Evolutionary conservation across 2,329 filamentous ascomycete genomes (phyloP).

Genomic region (Beauveria medogensis): DNA sequence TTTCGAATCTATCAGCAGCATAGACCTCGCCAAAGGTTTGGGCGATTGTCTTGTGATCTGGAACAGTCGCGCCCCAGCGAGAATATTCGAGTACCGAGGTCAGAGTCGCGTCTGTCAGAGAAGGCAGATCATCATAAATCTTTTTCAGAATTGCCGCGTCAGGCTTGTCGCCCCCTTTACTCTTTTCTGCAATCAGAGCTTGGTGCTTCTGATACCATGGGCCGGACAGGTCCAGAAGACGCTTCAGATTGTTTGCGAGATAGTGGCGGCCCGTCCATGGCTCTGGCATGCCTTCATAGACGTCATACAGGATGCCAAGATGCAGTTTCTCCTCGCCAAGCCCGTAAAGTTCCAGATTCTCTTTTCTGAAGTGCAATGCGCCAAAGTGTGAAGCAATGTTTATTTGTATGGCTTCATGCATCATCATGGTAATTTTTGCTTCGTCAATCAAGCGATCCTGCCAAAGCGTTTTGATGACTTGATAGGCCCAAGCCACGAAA

Average conservation of each 20-base stretch:
- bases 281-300: slow-evolving; percentile 63
- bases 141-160: slow-evolving; percentile 34
- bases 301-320: slow-evolving; percentile 53
- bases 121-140: slow-evolving; percentile 41
- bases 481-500: slow-evolving; percentile 71
- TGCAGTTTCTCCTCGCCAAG: slow-evolving; percentile 58
- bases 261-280: slow-evolving; percentile 76
- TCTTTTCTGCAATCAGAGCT: slow-evolving; percentile 21
- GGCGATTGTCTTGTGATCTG: slow-evolving; percentile 33
- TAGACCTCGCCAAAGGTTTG: slow-evolving; percentile 43
- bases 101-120: slow-evolving; percentile 47
- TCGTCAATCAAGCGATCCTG: slow-evolving; percentile 52
- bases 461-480: slow-evolving; percentile 65
- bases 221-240: slow-evolving; percentile 49
- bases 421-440: slow-evolving; percentile 43
- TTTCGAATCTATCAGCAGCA: slow-evolving; percentile 41
- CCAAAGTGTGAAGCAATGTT: slow-evolving; percentile 48
- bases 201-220: slow-evolving; percentile 46
- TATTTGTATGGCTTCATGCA: slow-evolving; percentile 59
- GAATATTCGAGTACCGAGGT: slow-evolving; percentile 45
- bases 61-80: slow-evolving; percentile 39
- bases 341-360: slow-evolving; percentile 64
- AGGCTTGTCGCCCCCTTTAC: slow-evolving; percentile 25
- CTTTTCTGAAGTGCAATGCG: slow-evolving; percentile 65
- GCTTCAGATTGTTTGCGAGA: slow-evolving; percentile 53